Conservation (phyloP, 192 early-diverging fungal genomes). For the Coemansia sp. region DNA sequence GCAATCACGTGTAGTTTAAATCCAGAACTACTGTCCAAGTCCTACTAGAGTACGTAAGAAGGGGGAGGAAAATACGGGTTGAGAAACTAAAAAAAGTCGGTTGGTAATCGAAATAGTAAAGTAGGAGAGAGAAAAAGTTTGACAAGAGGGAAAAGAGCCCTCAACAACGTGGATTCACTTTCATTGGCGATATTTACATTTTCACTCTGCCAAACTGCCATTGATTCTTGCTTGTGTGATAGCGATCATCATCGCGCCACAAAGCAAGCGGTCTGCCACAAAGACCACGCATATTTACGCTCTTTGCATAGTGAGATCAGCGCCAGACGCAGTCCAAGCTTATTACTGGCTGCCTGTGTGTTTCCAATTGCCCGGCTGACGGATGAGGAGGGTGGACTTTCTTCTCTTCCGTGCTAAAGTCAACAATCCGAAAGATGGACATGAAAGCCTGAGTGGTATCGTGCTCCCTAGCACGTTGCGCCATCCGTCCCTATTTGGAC, state of each 20-base stretch:
- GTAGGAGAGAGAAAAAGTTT: slow-evolving; percentile 1
- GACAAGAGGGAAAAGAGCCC: background rate
- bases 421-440: background rate
- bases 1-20: background rate
- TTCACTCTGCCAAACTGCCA: background rate
- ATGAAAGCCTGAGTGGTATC: background rate
- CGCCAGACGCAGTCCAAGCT: background rate
- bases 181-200: slow-evolving; percentile 1
- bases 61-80: background rate
- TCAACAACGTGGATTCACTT: background rate
- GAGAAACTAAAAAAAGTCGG: background rate
- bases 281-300: slow-evolving; percentile 2
- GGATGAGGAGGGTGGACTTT: background rate
- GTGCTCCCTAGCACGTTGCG: background rate
- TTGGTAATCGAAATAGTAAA: background rate
- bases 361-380: slow-evolving; percentile 2
- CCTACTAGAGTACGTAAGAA: background rate
- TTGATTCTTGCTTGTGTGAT: slow-evolving; percentile 7
- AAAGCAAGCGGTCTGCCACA: slow-evolving; percentile 7
- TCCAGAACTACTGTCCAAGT: background rate
- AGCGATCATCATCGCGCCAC: slow-evolving; percentile 14
- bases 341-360: background rate
- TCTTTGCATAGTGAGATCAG: slow-evolving; percentile 6
- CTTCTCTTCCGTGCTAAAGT: background rate
- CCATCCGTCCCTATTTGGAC: background rate